Evolutionary conservation across 352 stramenopile species (phyloP), one percentile per base, ranked within the genome.

Genomic region (Nothophytophthora sp.): DNA sequence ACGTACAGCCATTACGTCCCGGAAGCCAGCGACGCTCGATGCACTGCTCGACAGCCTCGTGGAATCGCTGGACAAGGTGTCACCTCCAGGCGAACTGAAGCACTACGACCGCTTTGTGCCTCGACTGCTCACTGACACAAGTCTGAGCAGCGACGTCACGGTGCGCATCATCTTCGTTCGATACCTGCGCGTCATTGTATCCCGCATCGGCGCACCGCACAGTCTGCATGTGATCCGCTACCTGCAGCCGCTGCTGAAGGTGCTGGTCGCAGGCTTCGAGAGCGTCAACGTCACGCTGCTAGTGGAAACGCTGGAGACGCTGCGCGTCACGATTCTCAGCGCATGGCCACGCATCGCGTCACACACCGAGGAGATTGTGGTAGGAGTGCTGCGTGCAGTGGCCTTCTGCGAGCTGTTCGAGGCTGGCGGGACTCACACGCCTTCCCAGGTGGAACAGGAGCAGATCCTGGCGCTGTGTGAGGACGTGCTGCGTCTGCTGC

Each of bases 221-320:
- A 93, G 82, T 24, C 50, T 93, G 8, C 76, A 90, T 16, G 22
- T 86, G 27, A 73, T 93, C 38, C 74, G 73, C 23, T 95, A 89
- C 49, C 42, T 95, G 19, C 85, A 92, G 50, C 76, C 85, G 16
- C 56, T 95, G 29, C 60, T 93, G 48, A 90, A 91, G 42, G 81
- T 93, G 16, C 37, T 91, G 18, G 18, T 85, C 15, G 79, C 76
- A 2, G 76, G 74, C 1, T 82, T 92, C 34, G 85, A 93, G 33
- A 79, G 71, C 33, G 54, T 90, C 43, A 76, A 88, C 35, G 63
- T 67, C 4, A 19, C 37, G 1, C 32, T 95, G 16, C 34, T 86
- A 5, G 22, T 76, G 4, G 70, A 86, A 37, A 81, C 78, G 12
- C 67, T 95, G 12, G 51, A 88, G 57, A 75, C 79, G 0, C 50